Evolutionary conservation across 2,329 filamentous ascomycete species (phyloP), one percentile per base, ranked within the genome.

Genomic region (Clathrospora elynae): DNA sequence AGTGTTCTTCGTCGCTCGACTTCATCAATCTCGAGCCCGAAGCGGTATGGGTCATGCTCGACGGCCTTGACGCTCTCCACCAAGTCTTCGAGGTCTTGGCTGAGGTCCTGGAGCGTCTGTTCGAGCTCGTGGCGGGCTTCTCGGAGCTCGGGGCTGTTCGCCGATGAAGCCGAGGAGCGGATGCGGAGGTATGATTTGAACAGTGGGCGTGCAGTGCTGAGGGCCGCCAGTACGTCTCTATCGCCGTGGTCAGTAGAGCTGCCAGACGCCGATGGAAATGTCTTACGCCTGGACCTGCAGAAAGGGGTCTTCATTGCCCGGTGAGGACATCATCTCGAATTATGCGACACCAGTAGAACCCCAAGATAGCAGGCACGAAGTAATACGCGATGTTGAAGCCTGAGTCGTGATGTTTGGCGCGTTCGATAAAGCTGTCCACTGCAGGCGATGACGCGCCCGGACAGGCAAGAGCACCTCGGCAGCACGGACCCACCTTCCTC

Each of bases 171-270:
- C 17, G 95, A 85, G 31, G 90, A 93, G 65, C 90, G 89, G 74
- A 99, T 99, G 66, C 93, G 92, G 29, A 96, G 82, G 76, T 96
- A 99, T 11, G 91, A 96, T 53, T 88, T 85, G 78, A 96, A 96
- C 43, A 96, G 84, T 37, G 91, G 86, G 7, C 92, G 86, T 38
- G 89, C 87, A 10, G 83, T 83, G 55, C 86, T 81, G 53, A 99
- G 84, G 49, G 95, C 87, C 52, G 84, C 76, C 56, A 95, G 85
- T 57, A 97, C 89, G 74, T 99, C 93, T 73, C 90, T 96, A 67
- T 46, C 18, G 26, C 35, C 42, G n/a, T 38, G 47, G 53, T 69
- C 49, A 68, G 53, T 49, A 7, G 13, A 42, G 54, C 35, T 40
- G 37, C 34, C 41, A 31, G 44, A 23, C 20, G 36, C 29, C 20